Percentiles rank a stretch among this genome's conserved stretches.
Evolutionary conservation across 495 filamentous ascomycete genomes (phyloP).

Genomic region (Aspergillus hancockii): DNA sequence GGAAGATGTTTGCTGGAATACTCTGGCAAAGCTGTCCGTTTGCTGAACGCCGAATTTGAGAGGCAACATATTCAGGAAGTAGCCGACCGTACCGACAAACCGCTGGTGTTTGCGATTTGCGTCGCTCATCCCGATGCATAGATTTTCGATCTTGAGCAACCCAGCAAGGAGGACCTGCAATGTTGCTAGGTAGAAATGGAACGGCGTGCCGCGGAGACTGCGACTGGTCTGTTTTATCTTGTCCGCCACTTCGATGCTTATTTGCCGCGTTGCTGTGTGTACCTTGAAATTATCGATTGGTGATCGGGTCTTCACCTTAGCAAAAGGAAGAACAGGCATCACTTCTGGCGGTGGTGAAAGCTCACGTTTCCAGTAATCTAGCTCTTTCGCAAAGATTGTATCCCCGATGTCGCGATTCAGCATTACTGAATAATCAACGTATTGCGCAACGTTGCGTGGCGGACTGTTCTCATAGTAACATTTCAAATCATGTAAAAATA

Average conservation of each 20-base stretch:
- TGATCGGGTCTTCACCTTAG: neutral
- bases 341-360: neutral
- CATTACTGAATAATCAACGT: slow-evolving; percentile 2
- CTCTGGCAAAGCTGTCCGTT: slow-evolving; percentile 30
- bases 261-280: neutral
- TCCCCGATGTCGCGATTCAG: neutral
- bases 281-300: neutral
- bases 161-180: neutral
- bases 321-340: slow-evolving; percentile 4
- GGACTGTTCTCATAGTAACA: neutral
- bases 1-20: slow-evolving; percentile 23
- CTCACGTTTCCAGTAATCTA: slow-evolving; percentile 3
- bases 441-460: neutral
- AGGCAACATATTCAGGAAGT: slow-evolving; percentile 46
- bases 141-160: neutral
- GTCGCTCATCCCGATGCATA: slow-evolving; percentile 36
- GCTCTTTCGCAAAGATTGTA: neutral
- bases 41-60: slow-evolving; percentile 34
- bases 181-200: slow-evolving; percentile 11
- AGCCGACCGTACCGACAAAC: slow-evolving; percentile 33
- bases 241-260: neutral
- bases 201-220: slow-evolving; percentile 6
- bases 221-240: neutral
- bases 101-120: slow-evolving; percentile 32
- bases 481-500: slow-evolving; percentile 1